Evolutionary conservation across 2,329 filamentous ascomycete genomes (phyloP).

Genomic region (Xylariomycetidae sp.): DNA sequence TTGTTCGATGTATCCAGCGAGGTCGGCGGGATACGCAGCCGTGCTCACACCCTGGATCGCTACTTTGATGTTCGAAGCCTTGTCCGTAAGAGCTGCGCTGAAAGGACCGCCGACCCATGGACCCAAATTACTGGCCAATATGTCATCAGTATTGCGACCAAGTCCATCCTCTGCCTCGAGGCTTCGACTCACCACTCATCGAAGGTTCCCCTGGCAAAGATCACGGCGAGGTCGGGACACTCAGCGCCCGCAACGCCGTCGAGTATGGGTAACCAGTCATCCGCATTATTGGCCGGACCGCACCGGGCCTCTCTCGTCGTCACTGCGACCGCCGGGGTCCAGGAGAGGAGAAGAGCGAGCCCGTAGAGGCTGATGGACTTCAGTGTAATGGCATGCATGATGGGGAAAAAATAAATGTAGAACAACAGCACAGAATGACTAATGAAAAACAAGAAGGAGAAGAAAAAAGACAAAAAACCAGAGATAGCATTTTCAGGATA

Average conservation of each 20-base stretch:
- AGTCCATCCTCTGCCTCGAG: neutral
- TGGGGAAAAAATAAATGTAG: no score
- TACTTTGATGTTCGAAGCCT: constrained; percentile 6
- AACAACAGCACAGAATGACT: no score
- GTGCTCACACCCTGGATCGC: constrained; percentile 14
- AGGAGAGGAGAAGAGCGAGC: no score
- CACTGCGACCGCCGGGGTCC: no score
- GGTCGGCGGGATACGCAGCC: constrained; percentile 13
- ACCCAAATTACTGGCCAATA: constrained; percentile 14
- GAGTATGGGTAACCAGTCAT: constrained; percentile 13
- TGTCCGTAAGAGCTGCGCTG: constrained; percentile 7
- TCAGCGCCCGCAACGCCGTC: constrained; percentile 6
- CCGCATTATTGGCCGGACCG: constrained; percentile 9
- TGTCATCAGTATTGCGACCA: constrained; percentile 2
- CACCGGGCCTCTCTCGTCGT: no score
- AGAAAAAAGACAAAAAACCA: no score
- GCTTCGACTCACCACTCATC: constrained; percentile 12
- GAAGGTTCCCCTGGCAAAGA: constrained; percentile 17
- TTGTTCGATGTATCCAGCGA: constrained; percentile 14
- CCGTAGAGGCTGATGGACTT: no score
- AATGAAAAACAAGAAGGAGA: no score
- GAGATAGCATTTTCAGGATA: no score
- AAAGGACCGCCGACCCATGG: constrained; percentile 15
- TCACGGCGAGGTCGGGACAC: constrained; percentile 15
- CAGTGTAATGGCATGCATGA: no score